A percentile compares a stretch with the other conserved stretches of the same genome.
Evolutionary conservation across 352 stramenopile genomes (phyloP).

Genomic region (Phytophthora kernoviae): DNA sequence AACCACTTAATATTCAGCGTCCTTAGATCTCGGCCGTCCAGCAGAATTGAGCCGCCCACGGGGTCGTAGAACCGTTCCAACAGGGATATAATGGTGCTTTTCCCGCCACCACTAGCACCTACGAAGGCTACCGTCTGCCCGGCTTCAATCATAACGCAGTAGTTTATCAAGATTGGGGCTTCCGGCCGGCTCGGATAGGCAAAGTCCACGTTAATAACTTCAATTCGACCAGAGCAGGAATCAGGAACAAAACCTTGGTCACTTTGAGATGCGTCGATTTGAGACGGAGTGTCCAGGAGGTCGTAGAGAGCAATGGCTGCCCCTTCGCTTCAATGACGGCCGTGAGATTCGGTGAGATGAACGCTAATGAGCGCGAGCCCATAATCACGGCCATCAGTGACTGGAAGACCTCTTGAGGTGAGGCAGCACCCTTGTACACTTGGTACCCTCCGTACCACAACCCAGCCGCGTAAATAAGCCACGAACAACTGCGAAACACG

Average conservation of each 20-base stretch:
- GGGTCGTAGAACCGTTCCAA: constrained; percentile 77
- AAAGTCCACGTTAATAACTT: constrained; percentile 63
- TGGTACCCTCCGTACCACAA: constrained; percentile 43
- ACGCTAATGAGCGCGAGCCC: constrained; percentile 27
- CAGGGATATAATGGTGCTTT: constrained; percentile 48
- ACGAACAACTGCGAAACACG: constrained; percentile 27
- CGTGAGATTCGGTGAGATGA: constrained; percentile 40
- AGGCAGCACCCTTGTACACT: constrained; percentile 24
- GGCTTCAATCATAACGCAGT: constrained; percentile 19
- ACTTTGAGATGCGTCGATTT: constrained; percentile 37
- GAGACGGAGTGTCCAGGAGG: constrained; percentile 40
- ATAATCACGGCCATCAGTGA: constrained; percentile 38
- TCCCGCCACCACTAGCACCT: constrained; percentile 21
- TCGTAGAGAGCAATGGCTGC: constrained; percentile 35
- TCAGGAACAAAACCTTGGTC: constrained; percentile 28
- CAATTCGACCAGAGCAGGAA: constrained; percentile 37
- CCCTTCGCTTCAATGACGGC: constrained; percentile 25
- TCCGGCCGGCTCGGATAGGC: constrained; percentile 58
- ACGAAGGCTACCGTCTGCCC: constrained; percentile 18
- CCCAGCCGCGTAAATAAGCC: constrained; percentile 37
- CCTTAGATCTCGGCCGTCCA: constrained; percentile 71
- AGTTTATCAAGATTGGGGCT: constrained; percentile 16
- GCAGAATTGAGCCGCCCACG: constrained; percentile 53
- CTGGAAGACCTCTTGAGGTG: constrained; percentile 30
- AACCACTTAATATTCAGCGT: constrained; percentile 65